Conservation (phyloP, 768 basidiomycete species). For the Boletus rubescentipes region DNA sequence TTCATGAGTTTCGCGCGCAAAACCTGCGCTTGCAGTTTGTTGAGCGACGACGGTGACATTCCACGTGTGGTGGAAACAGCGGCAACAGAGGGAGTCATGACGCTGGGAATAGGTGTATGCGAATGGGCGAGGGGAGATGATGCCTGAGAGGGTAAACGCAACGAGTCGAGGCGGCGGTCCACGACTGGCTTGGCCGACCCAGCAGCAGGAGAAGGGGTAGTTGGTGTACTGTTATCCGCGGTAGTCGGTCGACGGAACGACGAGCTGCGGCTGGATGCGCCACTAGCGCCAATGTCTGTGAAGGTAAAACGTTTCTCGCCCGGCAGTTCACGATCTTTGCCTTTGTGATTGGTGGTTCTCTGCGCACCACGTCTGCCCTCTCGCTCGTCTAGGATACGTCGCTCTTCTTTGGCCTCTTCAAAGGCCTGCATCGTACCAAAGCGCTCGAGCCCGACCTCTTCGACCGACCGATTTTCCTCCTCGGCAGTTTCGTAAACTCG, state of each 20-base stretch:
- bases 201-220: constrained; percentile 52
- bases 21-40: constrained; percentile 91
- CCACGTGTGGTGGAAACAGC: constrained; percentile 40
- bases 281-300: constrained; percentile 60
- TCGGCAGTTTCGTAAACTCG: constrained; percentile 88
- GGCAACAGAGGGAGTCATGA: constrained; percentile 70
- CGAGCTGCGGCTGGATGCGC: constrained; percentile 73
- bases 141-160: constrained; percentile 59
- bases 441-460: constrained; percentile 83
- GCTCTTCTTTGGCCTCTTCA: constrained; percentile 86
- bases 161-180: constrained; percentile 57
- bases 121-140: constrained; percentile 59
- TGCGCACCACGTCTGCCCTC: constrained; percentile 50
- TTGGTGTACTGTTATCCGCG: constrained; percentile 48
- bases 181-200: constrained; percentile 31
- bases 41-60: constrained; percentile 76
- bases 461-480: constrained; percentile 71
- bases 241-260: constrained; percentile 86
- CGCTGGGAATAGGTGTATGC: constrained; percentile 86
- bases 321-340: constrained; percentile 37
- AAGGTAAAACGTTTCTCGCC: constrained; percentile 66
- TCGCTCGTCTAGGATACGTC: constrained; percentile 81
- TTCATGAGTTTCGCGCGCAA: constrained; percentile 88
- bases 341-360: constrained; percentile 36
- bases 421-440: constrained; percentile 86